A percentile compares a stretch with the other conserved stretches of the same genome.
Evolutionary conservation across 805 yeast species (phyloP).

Genomic region (Jamesozyma rosinii): DNA sequence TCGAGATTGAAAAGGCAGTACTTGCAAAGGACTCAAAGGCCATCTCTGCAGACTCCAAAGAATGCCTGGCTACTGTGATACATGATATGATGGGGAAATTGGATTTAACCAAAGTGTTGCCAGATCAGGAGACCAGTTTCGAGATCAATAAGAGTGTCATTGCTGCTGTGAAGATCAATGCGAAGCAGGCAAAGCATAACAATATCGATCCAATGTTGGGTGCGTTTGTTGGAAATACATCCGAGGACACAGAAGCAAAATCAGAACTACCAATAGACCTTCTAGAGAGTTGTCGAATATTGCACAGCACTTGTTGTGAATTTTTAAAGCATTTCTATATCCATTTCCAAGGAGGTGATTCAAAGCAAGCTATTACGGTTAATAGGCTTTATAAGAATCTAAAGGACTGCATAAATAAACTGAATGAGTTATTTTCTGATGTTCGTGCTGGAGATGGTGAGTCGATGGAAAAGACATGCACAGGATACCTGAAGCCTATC

Average conservation of each 20-base stretch:
- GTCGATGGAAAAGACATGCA: constrained; percentile 21
- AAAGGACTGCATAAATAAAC: constrained; percentile 39
- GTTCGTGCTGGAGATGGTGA: constrained; percentile 26
- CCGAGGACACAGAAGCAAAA: constrained; percentile 26
- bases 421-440: constrained; percentile 23
- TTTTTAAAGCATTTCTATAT: constrained; percentile 70
- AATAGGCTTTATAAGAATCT: constrained; percentile 42
- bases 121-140: constrained; percentile 18
- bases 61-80: constrained; percentile 12
- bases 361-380: constrained; percentile 36
- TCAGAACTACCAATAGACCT: constrained; percentile 30
- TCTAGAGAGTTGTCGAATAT: constrained; percentile 45
- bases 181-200: constrained; percentile 41
- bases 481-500: constrained; percentile 37
- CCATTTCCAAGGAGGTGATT: constrained; percentile 44
- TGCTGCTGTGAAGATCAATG: constrained; percentile 41
- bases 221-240: constrained; percentile 19
- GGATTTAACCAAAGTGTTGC: constrained; percentile 25
- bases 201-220: constrained; percentile 21
- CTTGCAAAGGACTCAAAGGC: constrained; percentile 4
- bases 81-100: constrained; percentile 16
- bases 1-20: constrained; percentile 1
- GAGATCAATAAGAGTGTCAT: constrained; percentile 35
- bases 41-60: constrained; percentile 4
- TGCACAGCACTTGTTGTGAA: constrained; percentile 67